A percentile compares a stretch with the other conserved stretches of the same genome.
Conservation (phyloP, 2,329 filamentous ascomycete genomes). For the Ascochyta pisi region DNA sequence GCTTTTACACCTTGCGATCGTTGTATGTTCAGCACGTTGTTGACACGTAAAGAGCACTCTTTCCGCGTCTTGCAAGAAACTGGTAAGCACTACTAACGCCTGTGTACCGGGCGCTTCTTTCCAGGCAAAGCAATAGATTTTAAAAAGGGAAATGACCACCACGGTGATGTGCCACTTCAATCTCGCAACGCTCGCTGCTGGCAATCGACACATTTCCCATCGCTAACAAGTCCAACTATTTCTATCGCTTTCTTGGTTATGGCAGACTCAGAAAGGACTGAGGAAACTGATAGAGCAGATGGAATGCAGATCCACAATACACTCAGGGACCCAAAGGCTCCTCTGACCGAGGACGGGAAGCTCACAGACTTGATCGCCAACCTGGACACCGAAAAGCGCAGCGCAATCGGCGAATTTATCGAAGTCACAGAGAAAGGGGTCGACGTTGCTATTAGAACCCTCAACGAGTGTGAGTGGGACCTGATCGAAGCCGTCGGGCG, state of each 20-base stretch:
- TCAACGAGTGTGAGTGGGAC: conserved; percentile 6
- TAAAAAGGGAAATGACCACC: neutral
- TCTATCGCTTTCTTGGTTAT: neutral
- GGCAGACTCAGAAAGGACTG: neutral
- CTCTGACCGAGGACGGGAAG: neutral
- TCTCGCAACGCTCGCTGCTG: neutral
- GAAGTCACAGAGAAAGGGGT: conserved; percentile 3
- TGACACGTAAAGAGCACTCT: too few relatives aligned
- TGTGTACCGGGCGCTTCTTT: neutral
- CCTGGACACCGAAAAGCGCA: neutral
- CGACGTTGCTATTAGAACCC: neutral
- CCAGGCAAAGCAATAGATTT: neutral
- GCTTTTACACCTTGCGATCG: too few relatives aligned
- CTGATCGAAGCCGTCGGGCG: conserved; percentile 6
- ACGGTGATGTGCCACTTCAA: neutral
- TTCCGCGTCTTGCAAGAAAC: too few relatives aligned
- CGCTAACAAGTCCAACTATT: neutral
- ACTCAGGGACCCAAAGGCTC: neutral
- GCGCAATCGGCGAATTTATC: neutral
- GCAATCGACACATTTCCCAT: neutral
- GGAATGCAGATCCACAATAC: neutral
- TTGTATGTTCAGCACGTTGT: too few relatives aligned
- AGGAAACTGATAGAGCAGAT: neutral
- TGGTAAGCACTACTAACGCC: too few relatives aligned
- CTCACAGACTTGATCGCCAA: neutral